Percentiles rank a stretch among this genome's conserved stretches.
Conservation (phyloP, 768 basidiomycete genomes). For the Baorangia bicolor region DNA sequence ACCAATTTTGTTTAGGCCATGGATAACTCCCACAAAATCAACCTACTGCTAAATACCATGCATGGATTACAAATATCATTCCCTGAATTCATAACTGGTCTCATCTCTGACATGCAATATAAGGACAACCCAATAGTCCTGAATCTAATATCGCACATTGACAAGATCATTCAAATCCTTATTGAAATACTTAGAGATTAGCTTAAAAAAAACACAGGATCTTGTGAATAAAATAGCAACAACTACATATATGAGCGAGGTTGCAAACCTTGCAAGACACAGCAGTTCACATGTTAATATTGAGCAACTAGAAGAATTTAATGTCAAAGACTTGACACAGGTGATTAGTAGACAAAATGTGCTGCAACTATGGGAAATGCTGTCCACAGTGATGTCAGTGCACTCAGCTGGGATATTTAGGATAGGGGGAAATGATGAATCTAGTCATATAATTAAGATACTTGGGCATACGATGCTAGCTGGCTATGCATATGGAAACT, state of each 20-base stretch:
- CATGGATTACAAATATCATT: background rate
- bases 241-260: too few species aligned
- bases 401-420: too few species aligned
- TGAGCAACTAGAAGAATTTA: too few species aligned
- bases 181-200: background rate
- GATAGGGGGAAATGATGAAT: background rate
- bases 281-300: too few species aligned
- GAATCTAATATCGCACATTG: background rate
- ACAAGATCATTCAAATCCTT: background rate
- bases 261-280: too few species aligned
- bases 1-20: too few species aligned
- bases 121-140: background rate
- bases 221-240: too few species aligned
- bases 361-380: too few species aligned
- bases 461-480: background rate
- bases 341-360: too few species aligned
- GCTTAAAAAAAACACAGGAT: too few species aligned
- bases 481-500: constrained; percentile 4
- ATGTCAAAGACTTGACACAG: too few species aligned
- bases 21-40: background rate
- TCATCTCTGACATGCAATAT: background rate
- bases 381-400: too few species aligned
- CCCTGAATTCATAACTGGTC: background rate
- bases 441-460: background rate
- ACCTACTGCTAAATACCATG: background rate